Conservation (phyloP, 2,329 filamentous ascomycete species). For the Penicillium sumatraense region DNA sequence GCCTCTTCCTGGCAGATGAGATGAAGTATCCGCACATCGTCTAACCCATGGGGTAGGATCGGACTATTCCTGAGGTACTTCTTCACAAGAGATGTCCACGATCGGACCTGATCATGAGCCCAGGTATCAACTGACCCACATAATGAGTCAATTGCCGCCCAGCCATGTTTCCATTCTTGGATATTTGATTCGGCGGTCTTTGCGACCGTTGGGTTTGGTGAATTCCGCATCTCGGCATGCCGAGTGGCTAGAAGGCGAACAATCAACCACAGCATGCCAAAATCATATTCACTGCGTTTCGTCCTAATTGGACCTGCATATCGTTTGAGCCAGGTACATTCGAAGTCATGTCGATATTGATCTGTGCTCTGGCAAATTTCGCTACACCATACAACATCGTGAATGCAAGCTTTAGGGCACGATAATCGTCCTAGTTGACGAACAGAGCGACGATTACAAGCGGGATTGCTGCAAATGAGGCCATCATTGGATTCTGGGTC, state of each 20-base stretch:
- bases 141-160: slow-evolving; percentile 31
- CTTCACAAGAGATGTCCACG: slow-evolving; percentile 33
- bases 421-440: slow-evolving; percentile 7
- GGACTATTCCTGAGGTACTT: slow-evolving; percentile 33
- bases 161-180: slow-evolving; percentile 22
- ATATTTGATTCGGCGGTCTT: neutral
- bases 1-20: slow-evolving; percentile 32
- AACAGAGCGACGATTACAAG: slow-evolving; percentile 29
- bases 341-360: slow-evolving; percentile 31
- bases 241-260: slow-evolving; percentile 34
- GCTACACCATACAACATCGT: slow-evolving; percentile 36
- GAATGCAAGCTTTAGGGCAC: slow-evolving; percentile 30
- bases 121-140: slow-evolving; percentile 37
- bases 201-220: neutral
- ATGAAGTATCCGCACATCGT: slow-evolving; percentile 22
- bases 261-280: slow-evolving; percentile 41
- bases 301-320: slow-evolving; percentile 28
- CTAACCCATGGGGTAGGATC: slow-evolving; percentile 22
- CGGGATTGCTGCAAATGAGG: slow-evolving; percentile 36
- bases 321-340: slow-evolving; percentile 36
- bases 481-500: slow-evolving; percentile 25
- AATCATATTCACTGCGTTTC: slow-evolving; percentile 38
- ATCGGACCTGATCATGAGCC: slow-evolving; percentile 32
- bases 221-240: slow-evolving; percentile 13
- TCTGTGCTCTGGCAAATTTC: slow-evolving; percentile 27